Percentiles rank a stretch among this genome's conserved stretches.
Evolutionary conservation across 2,329 filamentous ascomycete species (phyloP).

Genomic region (Ophiostoma perfectum): DNA sequence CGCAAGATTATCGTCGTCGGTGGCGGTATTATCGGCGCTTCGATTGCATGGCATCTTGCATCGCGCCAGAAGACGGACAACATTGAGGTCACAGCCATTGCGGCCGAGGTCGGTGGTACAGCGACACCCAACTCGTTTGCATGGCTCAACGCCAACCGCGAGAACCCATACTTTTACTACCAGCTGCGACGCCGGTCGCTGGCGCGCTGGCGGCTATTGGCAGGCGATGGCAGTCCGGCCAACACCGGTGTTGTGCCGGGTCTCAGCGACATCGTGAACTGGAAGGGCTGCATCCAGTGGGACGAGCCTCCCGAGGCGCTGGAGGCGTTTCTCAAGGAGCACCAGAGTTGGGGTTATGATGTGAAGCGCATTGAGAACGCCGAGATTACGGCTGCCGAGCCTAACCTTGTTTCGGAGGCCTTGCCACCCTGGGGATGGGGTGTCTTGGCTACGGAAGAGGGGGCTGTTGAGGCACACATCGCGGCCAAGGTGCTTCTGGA

Average conservation of each 20-base stretch:
- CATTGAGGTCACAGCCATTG: slow-evolving; percentile 31
- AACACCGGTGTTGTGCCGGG: slow-evolving; percentile 26
- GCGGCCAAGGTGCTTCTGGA: slow-evolving; percentile 25
- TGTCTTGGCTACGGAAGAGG: slow-evolving; percentile 27
- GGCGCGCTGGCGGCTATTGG: slow-evolving; percentile 29
- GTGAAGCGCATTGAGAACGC: slow-evolving; percentile 26
- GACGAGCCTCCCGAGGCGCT: slow-evolving; percentile 29
- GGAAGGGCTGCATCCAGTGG: slow-evolving; percentile 30
- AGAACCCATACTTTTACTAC: slow-evolving; percentile 31
- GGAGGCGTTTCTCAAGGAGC: slow-evolving; percentile 25
- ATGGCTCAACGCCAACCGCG: slow-evolving; percentile 33
- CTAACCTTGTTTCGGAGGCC: slow-evolving; percentile 22
- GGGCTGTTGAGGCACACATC: slow-evolving; percentile 32
- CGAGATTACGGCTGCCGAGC: slow-evolving; percentile 21
- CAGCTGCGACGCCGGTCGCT: slow-evolving; percentile 32
- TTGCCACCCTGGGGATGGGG: slow-evolving; percentile 28
- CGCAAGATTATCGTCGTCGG: slow-evolving; percentile 24
- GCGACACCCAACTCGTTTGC: slow-evolving; percentile 34
- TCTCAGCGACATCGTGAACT: slow-evolving; percentile 26
- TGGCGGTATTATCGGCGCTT: slow-evolving; percentile 31
- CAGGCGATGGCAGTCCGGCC: neutral
- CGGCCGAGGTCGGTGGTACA: slow-evolving; percentile 30
- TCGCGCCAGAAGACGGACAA: slow-evolving; percentile 20
- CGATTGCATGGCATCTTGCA: slow-evolving; percentile 33
- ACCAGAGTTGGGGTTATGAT: slow-evolving; percentile 31